Conservation (phyloP, 306 rosid species). For the Citrullus colocynthis region DNA sequence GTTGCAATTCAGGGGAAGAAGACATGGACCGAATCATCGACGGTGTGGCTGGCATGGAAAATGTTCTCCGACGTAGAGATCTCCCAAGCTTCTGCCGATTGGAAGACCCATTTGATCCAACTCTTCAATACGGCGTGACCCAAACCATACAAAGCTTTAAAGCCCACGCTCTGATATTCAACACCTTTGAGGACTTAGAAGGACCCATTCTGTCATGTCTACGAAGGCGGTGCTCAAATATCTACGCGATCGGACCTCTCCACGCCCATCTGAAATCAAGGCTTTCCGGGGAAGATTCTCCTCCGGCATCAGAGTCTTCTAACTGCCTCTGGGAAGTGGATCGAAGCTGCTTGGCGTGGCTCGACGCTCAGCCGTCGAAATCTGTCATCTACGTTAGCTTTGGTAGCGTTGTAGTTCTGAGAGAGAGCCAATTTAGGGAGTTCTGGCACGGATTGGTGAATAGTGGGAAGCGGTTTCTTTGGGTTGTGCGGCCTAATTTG, state of each 20-base stretch:
- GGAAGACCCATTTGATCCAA: neutral
- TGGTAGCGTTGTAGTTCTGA: constrained; percentile 17
- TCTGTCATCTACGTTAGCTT: constrained; percentile 48
- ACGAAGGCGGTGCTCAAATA: constrained; percentile 11
- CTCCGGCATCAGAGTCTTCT: neutral
- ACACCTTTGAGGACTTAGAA: constrained; percentile 60
- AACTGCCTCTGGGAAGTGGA: constrained; percentile 17
- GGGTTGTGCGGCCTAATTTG: constrained; percentile 33
- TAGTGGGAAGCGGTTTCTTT: constrained; percentile 29
- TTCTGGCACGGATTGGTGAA: constrained; percentile 43
- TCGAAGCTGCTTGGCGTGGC: constrained; percentile 36
- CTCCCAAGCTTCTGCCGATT: constrained; percentile 29
- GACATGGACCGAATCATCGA: constrained; percentile 41
- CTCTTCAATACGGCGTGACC: neutral
- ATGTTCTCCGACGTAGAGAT: constrained; percentile 33
- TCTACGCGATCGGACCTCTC: constrained; percentile 41
- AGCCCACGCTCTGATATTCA: constrained; percentile 29
- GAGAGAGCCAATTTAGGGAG: constrained; percentile 16
- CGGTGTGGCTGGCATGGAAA: constrained; percentile 33
- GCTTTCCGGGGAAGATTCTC: neutral
- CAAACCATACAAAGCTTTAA: constrained; percentile 6
- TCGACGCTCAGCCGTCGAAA: constrained; percentile 21
- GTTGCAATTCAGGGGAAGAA: constrained; percentile 18
- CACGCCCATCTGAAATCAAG: constrained; percentile 19
- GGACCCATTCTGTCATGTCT: constrained; percentile 19